Evolutionary conservation across 23 red algal species (phyloP), one percentile per base, ranked within the genome.

Genomic region (Gracilaria caudata): DNA sequence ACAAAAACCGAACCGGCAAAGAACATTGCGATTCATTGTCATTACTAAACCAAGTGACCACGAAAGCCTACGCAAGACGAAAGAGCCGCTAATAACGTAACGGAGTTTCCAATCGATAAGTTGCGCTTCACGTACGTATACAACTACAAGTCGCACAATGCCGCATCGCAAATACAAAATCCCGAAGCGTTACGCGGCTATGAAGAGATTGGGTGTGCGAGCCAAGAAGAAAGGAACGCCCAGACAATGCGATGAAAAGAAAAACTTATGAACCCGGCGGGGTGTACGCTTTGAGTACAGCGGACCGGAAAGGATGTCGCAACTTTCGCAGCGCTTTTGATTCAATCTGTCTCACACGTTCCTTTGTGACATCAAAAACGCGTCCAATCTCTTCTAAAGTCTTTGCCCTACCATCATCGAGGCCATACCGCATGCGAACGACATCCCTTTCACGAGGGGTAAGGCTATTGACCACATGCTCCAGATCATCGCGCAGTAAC

Each of bases 401-500:
- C 74, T 98, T 98, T 24, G 86, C 79, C 33, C 84, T 60, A 45
- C 96, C 96, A 45, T 94, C 92, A 72, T 98, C 96, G 64, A 98
- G 77, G 1, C 96, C 96, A 57, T 93, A 97, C 32, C 96, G 86
- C 88, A 95, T 92, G 7, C 96, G 78, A 23, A 98, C 84, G 12
- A 98, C 87, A 80, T 94, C 86, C 26, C 89, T 53, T 39, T 98
- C 96, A 8, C 92, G 33, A 7, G 92, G 96, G 5, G 71, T 89
- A 32, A 98, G 79, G 36, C 78, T 82, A 43, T 93, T 89, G 61
- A 98, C 70, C 33, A 94, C 87, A 54, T 93, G 73, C 47, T 98
- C 92, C 37, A 98, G 40, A 45, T 98, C 96, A 36, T 95, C 82
- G 21, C 96, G 88, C 37, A 98, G 68, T 70, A 98, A 51, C 40